phyloP scores from a whole-genome alignment of 768 basidiomycete genomes.

The Boletus tomentosulus region DNA sequence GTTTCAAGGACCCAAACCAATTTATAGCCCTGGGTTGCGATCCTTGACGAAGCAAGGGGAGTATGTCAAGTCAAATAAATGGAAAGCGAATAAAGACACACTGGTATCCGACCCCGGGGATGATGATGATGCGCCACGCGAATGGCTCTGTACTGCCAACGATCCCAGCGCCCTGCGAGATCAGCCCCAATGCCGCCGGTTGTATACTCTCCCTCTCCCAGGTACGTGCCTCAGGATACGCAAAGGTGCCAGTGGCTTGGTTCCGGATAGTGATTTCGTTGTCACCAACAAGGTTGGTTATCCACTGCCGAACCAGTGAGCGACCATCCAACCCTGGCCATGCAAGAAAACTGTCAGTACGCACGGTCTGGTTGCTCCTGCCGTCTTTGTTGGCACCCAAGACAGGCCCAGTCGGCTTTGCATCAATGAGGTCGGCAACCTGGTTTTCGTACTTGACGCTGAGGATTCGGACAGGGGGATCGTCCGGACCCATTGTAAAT shows the following conservation, averaged over 20 bases:
- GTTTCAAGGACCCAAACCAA: not conserved
- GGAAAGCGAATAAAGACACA: not conserved
- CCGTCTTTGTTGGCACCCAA: too few relatives aligned
- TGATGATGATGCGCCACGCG: too few relatives aligned
- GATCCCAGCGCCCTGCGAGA: not conserved
- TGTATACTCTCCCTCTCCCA: not conserved
- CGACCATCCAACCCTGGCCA: not conserved
- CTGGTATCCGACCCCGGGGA: too few relatives aligned
- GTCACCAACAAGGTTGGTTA: too few relatives aligned
- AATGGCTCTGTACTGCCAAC: not conserved
- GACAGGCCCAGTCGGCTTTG: too few relatives aligned
- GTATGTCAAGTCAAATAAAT: not conserved
- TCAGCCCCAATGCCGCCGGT: not conserved
- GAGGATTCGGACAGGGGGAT: too few relatives aligned
- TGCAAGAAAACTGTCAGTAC: not conserved
- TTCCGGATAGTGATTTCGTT: too few relatives aligned
- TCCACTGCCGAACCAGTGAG: not conserved
- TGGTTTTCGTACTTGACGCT: too few relatives aligned
- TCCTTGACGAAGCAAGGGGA: not conserved
- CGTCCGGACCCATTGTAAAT: too few relatives aligned
- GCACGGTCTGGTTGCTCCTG: not conserved
- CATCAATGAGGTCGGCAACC: too few relatives aligned
- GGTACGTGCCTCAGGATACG: too few relatives aligned
- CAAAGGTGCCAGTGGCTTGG: too few relatives aligned
- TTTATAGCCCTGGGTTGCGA: not conserved